Evolutionary conservation across 2,329 filamentous ascomycete species (phyloP).

Genomic region (Trichophyton mentagrophytes): DNA sequence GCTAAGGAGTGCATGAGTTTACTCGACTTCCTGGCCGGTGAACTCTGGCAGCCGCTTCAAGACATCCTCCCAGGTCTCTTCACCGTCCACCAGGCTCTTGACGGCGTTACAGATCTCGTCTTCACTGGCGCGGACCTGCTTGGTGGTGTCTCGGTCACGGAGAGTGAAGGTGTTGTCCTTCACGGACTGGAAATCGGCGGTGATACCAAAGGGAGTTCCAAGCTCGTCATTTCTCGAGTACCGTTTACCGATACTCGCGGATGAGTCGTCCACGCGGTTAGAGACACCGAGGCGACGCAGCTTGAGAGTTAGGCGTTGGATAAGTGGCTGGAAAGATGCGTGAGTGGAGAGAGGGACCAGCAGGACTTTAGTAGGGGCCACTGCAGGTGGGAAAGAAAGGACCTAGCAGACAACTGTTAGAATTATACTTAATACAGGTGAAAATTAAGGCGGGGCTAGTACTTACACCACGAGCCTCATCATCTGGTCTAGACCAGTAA

Average conservation of each 20-base stretch:
- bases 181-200: conserved; percentile 88
- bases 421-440: not conserved
- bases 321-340: conserved; percentile 63
- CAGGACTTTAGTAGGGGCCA: conserved; percentile 92
- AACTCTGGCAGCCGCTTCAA: conserved; percentile 70
- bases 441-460: not conserved
- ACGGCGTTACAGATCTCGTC: conserved; percentile 68
- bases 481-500: conserved; percentile 80
- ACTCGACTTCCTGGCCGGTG: conserved; percentile 54
- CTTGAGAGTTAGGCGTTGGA: conserved; percentile 58
- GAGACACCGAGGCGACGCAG: conserved; percentile 67
- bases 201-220: conserved; percentile 86
- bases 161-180: conserved; percentile 79
- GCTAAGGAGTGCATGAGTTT: not conserved
- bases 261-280: conserved; percentile 78
- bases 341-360: conserved; percentile 80
- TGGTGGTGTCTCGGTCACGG: conserved; percentile 78
- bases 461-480: conserved; percentile 78
- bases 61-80: conserved; percentile 57
- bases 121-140: conserved; percentile 74
- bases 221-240: conserved; percentile 93
- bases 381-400: conserved; percentile 58
- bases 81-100: conserved; percentile 48
- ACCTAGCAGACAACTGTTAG: conserved; percentile 34
- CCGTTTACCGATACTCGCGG: conserved; percentile 84